Evolutionary conservation across 2,329 filamentous ascomycete species (phyloP), one percentile per base, ranked within the genome.

Genomic region (Mycosphaerelloides madeirae): DNA sequence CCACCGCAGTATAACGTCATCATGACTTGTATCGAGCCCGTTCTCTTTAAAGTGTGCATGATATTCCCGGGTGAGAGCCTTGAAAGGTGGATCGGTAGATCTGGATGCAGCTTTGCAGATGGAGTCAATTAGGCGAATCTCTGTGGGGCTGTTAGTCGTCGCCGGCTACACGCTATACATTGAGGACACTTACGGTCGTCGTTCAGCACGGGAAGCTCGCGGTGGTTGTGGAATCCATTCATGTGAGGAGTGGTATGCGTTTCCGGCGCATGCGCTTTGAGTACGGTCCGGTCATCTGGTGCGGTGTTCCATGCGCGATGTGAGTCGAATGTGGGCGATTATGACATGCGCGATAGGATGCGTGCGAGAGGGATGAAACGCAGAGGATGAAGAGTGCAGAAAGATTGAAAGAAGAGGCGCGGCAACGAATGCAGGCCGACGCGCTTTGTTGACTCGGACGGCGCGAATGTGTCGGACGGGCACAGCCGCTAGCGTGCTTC

Each of bases 1-100:
- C 57, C 94, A 82, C 51, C 84, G 80, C 53, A 88, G 81, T 59
- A 89, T 83, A 55, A 85, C 80, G 56, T 82, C 81, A 58, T 90
- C 86, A 54, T 84, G 75, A 57, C 86, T 81, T n/a, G 80, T 76
- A 47, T 87, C 77, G 52, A 87, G 71, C 43, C 81, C 84, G 69
- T 85, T 73, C 53, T 80, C 73, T 4, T 78, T 79, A n/a, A 95
- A 77, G 32, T 90, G 75, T 44, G 79, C 74, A 60, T 93, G 84
- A 62, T 94, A 94, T 22, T 87, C 87, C 41, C 77, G 76, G 67
- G 94, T 94, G 14, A 95, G 76, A 8, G 87, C 87, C 60, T 82
- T 81, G 46, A 84, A 87, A 3, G 86, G 83, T 16, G 85, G 73
- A 43, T 78, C 77, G 1, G 79, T 73, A 22, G 85, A 75, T 31